These are phyloP conservation scores for Scheffersomyces coipomensis DNA, from an alignment of 805 yeast genomes.

Conservation along the genomic window DNA sequence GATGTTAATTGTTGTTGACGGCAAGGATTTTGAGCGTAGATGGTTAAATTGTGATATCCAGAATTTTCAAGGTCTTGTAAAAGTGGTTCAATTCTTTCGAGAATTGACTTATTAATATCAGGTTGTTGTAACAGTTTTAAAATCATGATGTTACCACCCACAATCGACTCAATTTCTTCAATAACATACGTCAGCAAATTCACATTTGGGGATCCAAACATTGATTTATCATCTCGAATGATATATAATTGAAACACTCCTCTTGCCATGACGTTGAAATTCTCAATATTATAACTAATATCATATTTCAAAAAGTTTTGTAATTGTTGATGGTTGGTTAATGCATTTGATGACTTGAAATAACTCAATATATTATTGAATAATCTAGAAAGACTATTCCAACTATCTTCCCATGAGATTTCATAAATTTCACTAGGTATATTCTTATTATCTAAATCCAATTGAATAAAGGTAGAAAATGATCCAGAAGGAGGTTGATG, in stretches of 20 bases:
- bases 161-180: constrained; percentile 43
- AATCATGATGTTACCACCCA: constrained; percentile 27
- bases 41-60: constrained; percentile 27
- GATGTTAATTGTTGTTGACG: constrained; percentile 74
- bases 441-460: constrained; percentile 33
- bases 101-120: constrained; percentile 6
- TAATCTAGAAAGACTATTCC: constrained; percentile 14
- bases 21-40: constrained; percentile 59
- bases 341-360: constrained; percentile 13
- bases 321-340: constrained; percentile 22
- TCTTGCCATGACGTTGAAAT: constrained; percentile 51
- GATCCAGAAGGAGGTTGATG: constrained; percentile 17
- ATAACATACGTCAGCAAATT: constrained; percentile 20
- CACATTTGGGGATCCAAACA: constrained; percentile 47
- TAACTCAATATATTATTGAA: constrained; percentile 18
- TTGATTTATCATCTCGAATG: constrained; percentile 58
- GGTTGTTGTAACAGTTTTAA: constrained; percentile 17
- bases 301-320: constrained; percentile 25
- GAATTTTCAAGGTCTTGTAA: constrained; percentile 49
- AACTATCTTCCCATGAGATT: constrained; percentile 19
- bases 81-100: constrained; percentile 15
- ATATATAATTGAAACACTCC: constrained; percentile 62
- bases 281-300: constrained; percentile 19
- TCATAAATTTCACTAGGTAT: constrained; percentile 34
- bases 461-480: constrained; percentile 36